These are phyloP conservation scores for Durio zibethinus DNA, from an alignment of 345 rosid genomes.

Conservation along the genomic window DNA sequence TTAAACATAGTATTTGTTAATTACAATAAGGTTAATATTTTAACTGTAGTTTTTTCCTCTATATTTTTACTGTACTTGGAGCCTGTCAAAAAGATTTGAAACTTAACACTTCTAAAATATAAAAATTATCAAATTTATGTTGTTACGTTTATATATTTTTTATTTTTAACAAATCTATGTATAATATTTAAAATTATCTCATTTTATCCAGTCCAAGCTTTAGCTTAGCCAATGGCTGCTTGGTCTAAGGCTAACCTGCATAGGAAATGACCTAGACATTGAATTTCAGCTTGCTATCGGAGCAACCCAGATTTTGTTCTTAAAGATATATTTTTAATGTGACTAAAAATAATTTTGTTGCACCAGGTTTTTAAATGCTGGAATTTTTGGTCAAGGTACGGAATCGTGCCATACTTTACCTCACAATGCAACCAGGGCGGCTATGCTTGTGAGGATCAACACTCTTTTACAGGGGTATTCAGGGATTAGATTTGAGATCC, in stretches of 20 bases:
- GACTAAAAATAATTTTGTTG: not conserved
- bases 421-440: slow-evolving; percentile 60
- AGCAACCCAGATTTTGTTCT: not conserved
- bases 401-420: slow-evolving; percentile 59
- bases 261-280: not conserved
- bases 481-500: slow-evolving; percentile 68
- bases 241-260: not conserved
- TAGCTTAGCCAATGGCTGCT: not conserved
- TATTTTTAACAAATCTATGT: too few species aligned
- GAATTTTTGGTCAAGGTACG: slow-evolving; percentile 54
- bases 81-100: not conserved
- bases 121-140: too few species aligned
- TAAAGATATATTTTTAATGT: not conserved
- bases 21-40: not conserved
- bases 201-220: not conserved
- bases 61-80: not conserved
- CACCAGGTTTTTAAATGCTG: slow-evolving; percentile 62
- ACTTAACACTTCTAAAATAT: too few species aligned
- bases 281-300: not conserved
- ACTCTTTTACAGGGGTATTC: slow-evolving; percentile 75
- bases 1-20: not conserved
- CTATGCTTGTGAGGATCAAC: slow-evolving; percentile 77
- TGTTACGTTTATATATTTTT: too few species aligned
- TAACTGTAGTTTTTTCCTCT: not conserved
- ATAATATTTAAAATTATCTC: too few species aligned